Evolutionary conservation across 2,329 filamentous ascomycete genomes (phyloP).

Genomic region (Seiridium cupressi): DNA sequence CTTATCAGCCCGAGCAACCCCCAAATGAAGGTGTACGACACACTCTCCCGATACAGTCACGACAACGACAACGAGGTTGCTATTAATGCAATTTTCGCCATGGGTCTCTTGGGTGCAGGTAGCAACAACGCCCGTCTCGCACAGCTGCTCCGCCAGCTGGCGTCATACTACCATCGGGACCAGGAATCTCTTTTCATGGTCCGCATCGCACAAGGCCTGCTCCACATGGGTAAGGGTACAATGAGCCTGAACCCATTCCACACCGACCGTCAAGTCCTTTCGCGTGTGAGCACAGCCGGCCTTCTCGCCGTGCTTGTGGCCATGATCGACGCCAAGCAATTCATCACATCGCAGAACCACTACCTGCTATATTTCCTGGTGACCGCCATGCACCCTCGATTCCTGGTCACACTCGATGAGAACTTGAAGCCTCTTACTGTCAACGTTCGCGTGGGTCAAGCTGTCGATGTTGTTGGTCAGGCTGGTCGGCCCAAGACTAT

Average conservation of each 20-base stretch:
- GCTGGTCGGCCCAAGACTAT: constrained; percentile 98
- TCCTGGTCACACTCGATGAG: constrained; percentile 95
- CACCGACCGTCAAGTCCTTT: constrained; percentile 94
- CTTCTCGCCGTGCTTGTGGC: constrained; percentile 87
- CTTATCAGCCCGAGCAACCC: constrained; percentile 96
- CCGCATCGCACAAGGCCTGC: constrained; percentile 90
- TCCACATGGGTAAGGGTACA: constrained; percentile 99
- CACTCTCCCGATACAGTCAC: constrained; percentile 93
- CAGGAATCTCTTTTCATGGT: constrained; percentile 99
- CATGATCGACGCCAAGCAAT: constrained; percentile 93
- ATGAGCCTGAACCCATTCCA: constrained; percentile 98
- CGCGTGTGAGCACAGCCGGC: constrained; percentile 84
- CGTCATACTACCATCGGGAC: constrained; percentile 97
- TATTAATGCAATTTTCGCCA: constrained; percentile 97
- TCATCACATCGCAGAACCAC: constrained; percentile 66
- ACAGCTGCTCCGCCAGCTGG: constrained; percentile 88
- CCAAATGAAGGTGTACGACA: constrained; percentile 99
- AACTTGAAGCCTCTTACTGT: constrained; percentile 90
- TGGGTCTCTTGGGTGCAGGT: constrained; percentile 94
- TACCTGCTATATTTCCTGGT: constrained; percentile 98
- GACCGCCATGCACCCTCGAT: constrained; percentile 93
- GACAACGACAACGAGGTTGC: constrained; percentile 98
- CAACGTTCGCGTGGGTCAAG: constrained; percentile 95
- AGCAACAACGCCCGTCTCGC: constrained; percentile 98
- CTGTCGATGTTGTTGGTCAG: constrained; percentile 96